A percentile compares a stretch with the other conserved stretches of the same genome.
These are phyloP conservation scores for Inonotus hispidus DNA, from an alignment of 1,284 basidiomycete species.

Conservation along the genomic window DNA sequence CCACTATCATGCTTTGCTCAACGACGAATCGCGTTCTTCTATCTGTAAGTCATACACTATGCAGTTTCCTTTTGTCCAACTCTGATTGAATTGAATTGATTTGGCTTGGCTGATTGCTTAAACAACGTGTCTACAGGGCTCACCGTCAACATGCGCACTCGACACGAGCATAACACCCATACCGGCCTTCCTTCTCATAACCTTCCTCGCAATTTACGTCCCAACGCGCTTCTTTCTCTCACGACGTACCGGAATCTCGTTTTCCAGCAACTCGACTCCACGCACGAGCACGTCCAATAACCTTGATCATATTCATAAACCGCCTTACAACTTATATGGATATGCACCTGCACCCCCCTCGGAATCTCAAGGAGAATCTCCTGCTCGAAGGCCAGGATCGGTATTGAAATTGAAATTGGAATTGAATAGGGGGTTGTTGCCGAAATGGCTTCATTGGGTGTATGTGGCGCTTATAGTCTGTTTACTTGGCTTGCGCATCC, in stretches of 20 bases:
- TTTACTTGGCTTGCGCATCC: constrained; percentile 10
- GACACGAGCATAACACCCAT: constrained; percentile 13
- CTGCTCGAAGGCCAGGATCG: neutral
- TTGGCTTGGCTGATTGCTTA: too few species aligned
- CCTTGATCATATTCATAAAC: neutral
- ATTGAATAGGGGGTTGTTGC: neutral
- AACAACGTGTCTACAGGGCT: constrained; percentile 5
- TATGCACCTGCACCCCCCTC: neutral
- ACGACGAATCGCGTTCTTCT: neutral
- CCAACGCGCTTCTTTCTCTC: constrained; percentile 2
- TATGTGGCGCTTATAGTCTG: constrained; percentile 11
- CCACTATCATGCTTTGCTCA: neutral
- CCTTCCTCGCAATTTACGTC: constrained; percentile 13
- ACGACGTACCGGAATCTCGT: neutral
- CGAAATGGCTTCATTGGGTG: constrained; percentile 11
- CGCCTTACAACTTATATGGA: neutral
- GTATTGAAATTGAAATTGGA: too few species aligned
- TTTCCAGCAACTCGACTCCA: neutral
- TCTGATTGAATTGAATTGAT: neutral
- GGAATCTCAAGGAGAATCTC: too few species aligned
- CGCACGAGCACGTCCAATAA: neutral
- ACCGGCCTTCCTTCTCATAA: constrained; percentile 15
- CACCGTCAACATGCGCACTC: constrained; percentile 18
- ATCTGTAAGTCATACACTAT: neutral
- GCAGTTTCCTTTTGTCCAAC: neutral